A percentile compares a stretch with the other conserved stretches of the same genome.
Evolutionary conservation across 768 basidiomycete genomes (phyloP).

Genomic region (Boletus vermiculosoides): DNA sequence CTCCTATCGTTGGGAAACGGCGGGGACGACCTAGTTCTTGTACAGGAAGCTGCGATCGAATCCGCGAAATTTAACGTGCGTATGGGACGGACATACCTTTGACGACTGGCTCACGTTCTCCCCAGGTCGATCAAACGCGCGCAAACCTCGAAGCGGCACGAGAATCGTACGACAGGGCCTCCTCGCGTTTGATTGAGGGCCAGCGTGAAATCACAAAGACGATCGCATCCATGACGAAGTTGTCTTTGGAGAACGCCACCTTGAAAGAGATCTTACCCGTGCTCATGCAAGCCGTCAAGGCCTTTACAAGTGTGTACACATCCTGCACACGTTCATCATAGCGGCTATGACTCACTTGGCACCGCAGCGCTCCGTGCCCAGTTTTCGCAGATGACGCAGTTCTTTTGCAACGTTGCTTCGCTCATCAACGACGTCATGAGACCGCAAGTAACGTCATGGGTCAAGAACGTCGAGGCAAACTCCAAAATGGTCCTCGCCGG

Average conservation of each 20-base stretch:
- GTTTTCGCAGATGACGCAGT: conserved; percentile 19
- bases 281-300: conserved; percentile 19
- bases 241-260: conserved; percentile 21
- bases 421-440: conserved; percentile 23
- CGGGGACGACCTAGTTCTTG: not conserved
- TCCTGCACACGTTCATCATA: not conserved
- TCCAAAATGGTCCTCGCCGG: conserved; percentile 20
- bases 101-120: not conserved
- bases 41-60: conserved; percentile 13
- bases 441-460: conserved; percentile 18
- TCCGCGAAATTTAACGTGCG: conserved; percentile 12
- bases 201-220: conserved; percentile 22
- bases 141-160: conserved; percentile 20
- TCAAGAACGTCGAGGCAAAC: conserved; percentile 14
- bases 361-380: conserved; percentile 14
- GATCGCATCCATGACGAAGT: conserved; percentile 16
- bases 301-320: conserved; percentile 10
- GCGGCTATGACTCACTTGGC: not conserved
- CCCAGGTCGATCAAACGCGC: conserved; percentile 21
- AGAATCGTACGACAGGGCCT: conserved; percentile 14
- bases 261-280: conserved; percentile 18
- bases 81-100: not conserved
- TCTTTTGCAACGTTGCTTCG: conserved; percentile 17
- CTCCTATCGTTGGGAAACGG: not conserved
- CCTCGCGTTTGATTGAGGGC: conserved; percentile 15